Evolutionary conservation across 192 early-diverging fungal species (phyloP).

Genomic region (Nowakowskiella sp.): DNA sequence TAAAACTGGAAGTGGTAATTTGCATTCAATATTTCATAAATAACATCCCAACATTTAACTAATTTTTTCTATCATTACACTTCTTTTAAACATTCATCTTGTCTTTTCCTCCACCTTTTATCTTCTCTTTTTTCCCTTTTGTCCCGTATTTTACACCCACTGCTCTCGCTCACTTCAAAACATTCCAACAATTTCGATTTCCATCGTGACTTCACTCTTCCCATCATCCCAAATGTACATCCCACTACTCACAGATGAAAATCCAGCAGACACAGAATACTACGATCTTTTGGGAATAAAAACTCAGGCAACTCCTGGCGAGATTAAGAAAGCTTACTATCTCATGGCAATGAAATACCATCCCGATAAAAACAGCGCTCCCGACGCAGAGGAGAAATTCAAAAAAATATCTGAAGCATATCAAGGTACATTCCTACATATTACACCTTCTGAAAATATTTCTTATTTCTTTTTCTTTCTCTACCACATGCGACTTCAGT

Average conservation of each 20-base stretch:
- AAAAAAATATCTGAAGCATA: constrained; percentile 96
- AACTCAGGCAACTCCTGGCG: constrained; percentile 62
- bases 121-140: background rate
- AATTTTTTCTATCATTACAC: background rate
- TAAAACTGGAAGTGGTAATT: background rate
- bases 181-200: background rate
- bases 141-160: background rate
- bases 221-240: background rate
- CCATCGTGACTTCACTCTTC: background rate
- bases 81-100: background rate
- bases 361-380: constrained; percentile 83
- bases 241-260: constrained; percentile 38
- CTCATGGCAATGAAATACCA: constrained; percentile 73
- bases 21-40: background rate
- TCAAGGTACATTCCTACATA: constrained; percentile 47
- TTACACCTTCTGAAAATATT: constrained; percentile 10
- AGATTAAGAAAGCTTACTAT: constrained; percentile 93
- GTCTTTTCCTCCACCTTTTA: background rate
- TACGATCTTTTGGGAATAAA: constrained; percentile 82
- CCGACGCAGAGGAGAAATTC: constrained; percentile 75
- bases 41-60: too few species aligned
- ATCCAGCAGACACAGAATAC: constrained; percentile 73
- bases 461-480: background rate
- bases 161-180: background rate
- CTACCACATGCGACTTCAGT: too few species aligned